These are phyloP conservation scores for Pistacia vera DNA, from an alignment of 345 rosid species.

Conservation along the genomic window DNA sequence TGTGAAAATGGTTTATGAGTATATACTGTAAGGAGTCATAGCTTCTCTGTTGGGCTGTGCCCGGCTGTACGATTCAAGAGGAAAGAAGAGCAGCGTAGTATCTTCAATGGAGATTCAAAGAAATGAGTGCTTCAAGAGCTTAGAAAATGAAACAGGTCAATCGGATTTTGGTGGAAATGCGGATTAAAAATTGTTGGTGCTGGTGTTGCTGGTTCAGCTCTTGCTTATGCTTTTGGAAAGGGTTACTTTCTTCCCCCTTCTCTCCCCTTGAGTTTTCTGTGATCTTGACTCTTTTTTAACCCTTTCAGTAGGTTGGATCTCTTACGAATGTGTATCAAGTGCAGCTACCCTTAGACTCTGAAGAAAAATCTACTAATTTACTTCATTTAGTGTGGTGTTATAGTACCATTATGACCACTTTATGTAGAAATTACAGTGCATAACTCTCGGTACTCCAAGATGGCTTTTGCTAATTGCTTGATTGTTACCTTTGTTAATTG, in stretches of 20 bases:
- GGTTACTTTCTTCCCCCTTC: neutral
- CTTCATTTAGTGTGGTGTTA: no score
- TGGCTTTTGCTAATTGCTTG: no score
- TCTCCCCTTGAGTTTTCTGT: no score
- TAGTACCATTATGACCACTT: no score
- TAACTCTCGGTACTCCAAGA: no score
- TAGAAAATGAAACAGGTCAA: neutral
- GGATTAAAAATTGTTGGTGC: conserved; percentile 14
- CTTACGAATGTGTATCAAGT: no score
- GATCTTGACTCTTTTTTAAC: neutral
- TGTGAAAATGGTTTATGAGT: conserved; percentile 10
- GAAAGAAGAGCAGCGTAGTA: conserved; percentile 7
- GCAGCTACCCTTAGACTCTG: no score
- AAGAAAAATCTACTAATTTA: no score
- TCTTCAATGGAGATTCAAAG: neutral
- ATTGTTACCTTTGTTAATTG: no score
- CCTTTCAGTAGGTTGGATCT: no score
- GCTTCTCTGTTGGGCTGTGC: conserved; percentile 7
- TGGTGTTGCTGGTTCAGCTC: conserved; percentile 21
- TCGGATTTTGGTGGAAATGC: neutral
- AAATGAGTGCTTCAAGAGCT: neutral
- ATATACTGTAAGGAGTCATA: neutral
- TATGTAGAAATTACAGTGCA: no score
- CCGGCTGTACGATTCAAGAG: neutral
- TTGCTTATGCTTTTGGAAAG: conserved; percentile 15